Percentiles rank a stretch among this genome's conserved stretches.
These are phyloP conservation scores for Senna tora DNA, from an alignment of 306 rosid genomes.

Conservation along the genomic window DNA sequence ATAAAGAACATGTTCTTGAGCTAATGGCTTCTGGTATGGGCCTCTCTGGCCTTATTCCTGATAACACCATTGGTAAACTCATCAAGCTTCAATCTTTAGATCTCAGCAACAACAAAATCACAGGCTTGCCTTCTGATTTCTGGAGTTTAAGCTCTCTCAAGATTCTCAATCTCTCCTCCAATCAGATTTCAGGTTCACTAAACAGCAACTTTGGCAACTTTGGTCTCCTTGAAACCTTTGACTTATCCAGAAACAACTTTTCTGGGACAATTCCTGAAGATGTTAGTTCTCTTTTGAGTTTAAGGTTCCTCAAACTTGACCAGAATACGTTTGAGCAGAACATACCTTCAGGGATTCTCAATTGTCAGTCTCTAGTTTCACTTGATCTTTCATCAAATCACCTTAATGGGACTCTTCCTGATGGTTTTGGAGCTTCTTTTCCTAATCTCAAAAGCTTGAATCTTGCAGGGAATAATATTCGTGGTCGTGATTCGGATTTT, in stretches of 20 bases:
- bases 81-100: constrained; percentile 70
- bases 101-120: constrained; percentile 86
- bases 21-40: constrained; percentile 60
- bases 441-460: constrained; percentile 76
- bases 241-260: constrained; percentile 70
- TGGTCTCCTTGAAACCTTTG: constrained; percentile 71
- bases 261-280: constrained; percentile 78
- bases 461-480: constrained; percentile 73
- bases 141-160: constrained; percentile 85
- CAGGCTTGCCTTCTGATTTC: constrained; percentile 79
- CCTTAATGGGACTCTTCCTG: constrained; percentile 78
- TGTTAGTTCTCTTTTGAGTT: constrained; percentile 61
- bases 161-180: constrained; percentile 71
- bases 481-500: constrained; percentile 63
- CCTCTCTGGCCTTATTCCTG: constrained; percentile 82
- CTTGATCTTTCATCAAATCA: constrained; percentile 80
- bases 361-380: constrained; percentile 63
- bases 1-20: constrained; percentile 48
- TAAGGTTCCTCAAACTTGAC: constrained; percentile 64
- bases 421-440: constrained; percentile 80
- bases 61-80: constrained; percentile 83
- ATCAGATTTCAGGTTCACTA: constrained; percentile 76
- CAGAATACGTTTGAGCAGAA: constrained; percentile 59
- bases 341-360: constrained; percentile 70
- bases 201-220: constrained; percentile 87